Evolutionary conservation across 2,329 filamentous ascomycete species (phyloP), one percentile per base, ranked within the genome.

Genomic region (Aspergillus aculeatus): DNA sequence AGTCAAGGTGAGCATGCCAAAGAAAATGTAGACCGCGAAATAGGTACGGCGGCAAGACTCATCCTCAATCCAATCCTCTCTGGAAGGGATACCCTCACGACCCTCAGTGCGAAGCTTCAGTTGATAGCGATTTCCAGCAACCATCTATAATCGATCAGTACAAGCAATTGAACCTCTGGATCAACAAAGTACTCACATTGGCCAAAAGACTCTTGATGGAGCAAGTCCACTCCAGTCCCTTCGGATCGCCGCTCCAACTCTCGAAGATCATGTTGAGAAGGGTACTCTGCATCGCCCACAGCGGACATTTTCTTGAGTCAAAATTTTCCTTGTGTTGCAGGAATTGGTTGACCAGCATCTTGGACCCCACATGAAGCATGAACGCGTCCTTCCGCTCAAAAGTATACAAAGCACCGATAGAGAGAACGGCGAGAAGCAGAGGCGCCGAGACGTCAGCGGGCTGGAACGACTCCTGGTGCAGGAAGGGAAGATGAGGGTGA

Each of bases 21-120:
- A 98, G 85, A 98, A 98, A 77, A 98, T 96, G 81, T 98, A 99
- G 61, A 98, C 95, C 1, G 95, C 94, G 71, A 96, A 99, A 80
- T 98, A 99, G 1, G 95, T 98, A 62, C 95, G 91, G 61, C 94
- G 88, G 76, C 95, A 97, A 54, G 94, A 92, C 78, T 99, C 95
- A 71, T 99, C 95, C 70, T 96, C 92, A 49, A 98, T 88, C 95
- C 95, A 99, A 73, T 98, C 92, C 16, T 89, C 85, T 59, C 93
- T 91, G 44, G 85, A 91, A 1, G 94, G 92, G 29, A 86, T 82
- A 49, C 86, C 88, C 69, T 91, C 89, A 58, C 95, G 91, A 62
- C 90, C 92, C 72, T 98, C 94, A 57, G 91, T 90, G 19, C 95
- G 90, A 62, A 96, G 84, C 83, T 97, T 97, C 61, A 98, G 82